Evolutionary conservation across 2,329 filamentous ascomycete species (phyloP).

Genomic region (Monosporascus sp.): DNA sequence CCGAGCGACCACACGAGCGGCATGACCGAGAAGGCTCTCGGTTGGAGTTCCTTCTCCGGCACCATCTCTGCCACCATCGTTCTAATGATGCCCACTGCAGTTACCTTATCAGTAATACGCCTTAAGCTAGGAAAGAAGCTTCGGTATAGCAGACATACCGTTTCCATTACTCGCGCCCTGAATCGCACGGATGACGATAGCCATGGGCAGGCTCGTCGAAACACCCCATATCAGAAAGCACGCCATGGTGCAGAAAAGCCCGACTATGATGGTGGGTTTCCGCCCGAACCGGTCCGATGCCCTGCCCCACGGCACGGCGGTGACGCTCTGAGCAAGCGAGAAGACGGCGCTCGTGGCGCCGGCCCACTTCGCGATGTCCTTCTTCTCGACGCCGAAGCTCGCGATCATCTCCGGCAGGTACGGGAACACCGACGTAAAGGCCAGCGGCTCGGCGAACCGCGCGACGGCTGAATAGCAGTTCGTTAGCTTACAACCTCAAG

Average conservation of each 20-base stretch:
- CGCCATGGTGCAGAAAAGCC: constrained; percentile 72
- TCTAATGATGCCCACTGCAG: constrained; percentile 77
- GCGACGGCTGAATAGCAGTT: constrained; percentile 55
- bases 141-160: constrained; percentile 35
- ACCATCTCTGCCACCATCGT: constrained; percentile 94
- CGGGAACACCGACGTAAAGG: constrained; percentile 67
- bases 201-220: constrained; percentile 72
- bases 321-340: constrained; percentile 65
- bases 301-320: constrained; percentile 70
- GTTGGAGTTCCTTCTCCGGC: constrained; percentile 78
- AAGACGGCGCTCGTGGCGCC: constrained; percentile 68
- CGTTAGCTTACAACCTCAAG: constrained; percentile 27
- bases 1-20: constrained; percentile 85
- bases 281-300: constrained; percentile 75
- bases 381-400: constrained; percentile 65
- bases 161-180: constrained; percentile 85
- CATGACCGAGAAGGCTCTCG: constrained; percentile 88
- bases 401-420: constrained; percentile 77
- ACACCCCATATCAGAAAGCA: constrained; percentile 81
- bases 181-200: constrained; percentile 70
- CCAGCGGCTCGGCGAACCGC: constrained; percentile 70
- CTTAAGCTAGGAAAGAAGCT: background rate
- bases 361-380: constrained; percentile 76
- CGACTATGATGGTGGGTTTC: constrained; percentile 73
- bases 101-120: constrained; percentile 11